These are phyloP conservation scores for Lolium multiflorum DNA, from an alignment of 176 grass and related monocot species.

Conservation along the genomic window DNA sequence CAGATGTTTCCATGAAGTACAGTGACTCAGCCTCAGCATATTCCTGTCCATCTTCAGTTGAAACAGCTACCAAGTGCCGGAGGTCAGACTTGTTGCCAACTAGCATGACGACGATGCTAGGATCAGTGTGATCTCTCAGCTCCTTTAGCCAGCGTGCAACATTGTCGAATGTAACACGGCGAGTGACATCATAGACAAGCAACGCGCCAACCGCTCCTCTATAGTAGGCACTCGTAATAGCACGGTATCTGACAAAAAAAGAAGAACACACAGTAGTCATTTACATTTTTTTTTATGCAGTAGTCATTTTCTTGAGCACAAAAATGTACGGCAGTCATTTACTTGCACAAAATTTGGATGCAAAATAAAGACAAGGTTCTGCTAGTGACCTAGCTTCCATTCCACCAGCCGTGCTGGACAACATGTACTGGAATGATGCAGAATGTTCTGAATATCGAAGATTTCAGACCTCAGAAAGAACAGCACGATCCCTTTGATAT, in stretches of 20 bases:
- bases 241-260: constrained; percentile 54
- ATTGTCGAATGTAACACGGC: constrained; percentile 57
- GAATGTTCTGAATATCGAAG: not conserved
- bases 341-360: not conserved
- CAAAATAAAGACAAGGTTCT: not conserved
- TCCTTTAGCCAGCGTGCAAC: constrained; percentile 60
- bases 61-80: constrained; percentile 61
- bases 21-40: constrained; percentile 63
- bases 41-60: constrained; percentile 61
- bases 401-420: not conserved
- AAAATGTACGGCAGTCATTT: not conserved
- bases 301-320: constrained; percentile 14
- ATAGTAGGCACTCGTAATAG: constrained; percentile 70
- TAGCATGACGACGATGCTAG: constrained; percentile 59
- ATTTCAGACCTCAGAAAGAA: constrained; percentile 11
- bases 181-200: constrained; percentile 69
- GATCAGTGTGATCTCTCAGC: constrained; percentile 63
- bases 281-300: not conserved
- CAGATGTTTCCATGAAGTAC: constrained; percentile 69
- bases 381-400: not conserved
- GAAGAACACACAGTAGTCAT: constrained; percentile 9
- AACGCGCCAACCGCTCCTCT: constrained; percentile 69
- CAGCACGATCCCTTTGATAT: not conserved
- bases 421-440: not conserved
- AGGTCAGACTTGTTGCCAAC: constrained; percentile 69